These are phyloP conservation scores for Eucommia ulmoides DNA, from an alignment of 257 asterid species.

Conservation along the genomic window DNA sequence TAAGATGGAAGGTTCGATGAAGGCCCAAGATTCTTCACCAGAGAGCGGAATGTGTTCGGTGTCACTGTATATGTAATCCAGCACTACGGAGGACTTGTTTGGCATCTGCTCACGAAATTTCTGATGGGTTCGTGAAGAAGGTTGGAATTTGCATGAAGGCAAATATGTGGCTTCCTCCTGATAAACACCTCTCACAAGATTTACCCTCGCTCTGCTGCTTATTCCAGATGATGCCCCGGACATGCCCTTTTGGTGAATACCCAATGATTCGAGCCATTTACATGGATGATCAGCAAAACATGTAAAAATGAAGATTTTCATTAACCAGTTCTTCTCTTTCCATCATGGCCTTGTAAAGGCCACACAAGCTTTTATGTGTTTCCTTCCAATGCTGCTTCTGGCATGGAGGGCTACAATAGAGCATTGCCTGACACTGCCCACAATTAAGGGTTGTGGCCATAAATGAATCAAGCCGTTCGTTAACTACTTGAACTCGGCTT, in stretches of 20 bases:
- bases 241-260: slow-evolving; percentile 24
- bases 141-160: slow-evolving; percentile 12
- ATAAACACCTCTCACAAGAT: slow-evolving; percentile 11
- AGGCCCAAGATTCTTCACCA: slow-evolving; percentile 18
- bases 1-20: slow-evolving; percentile 18
- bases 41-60: slow-evolving; percentile 28
- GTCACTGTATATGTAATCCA: slow-evolving; percentile 19
- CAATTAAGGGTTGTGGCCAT: slow-evolving; percentile 14
- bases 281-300: slow-evolving; percentile 20
- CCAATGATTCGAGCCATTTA: slow-evolving; percentile 24
- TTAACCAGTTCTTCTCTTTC: slow-evolving; percentile 21
- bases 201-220: slow-evolving; percentile 14
- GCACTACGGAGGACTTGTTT: slow-evolving; percentile 14
- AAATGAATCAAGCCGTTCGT: too few species aligned
- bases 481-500: too few species aligned
- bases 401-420: slow-evolving; percentile 21
- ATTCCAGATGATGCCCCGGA: slow-evolving; percentile 17
- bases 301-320: slow-evolving; percentile 12
- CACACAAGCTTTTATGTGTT: slow-evolving; percentile 14
- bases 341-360: slow-evolving; percentile 27
- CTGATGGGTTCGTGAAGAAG: slow-evolving; percentile 18
- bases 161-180: slow-evolving; percentile 14
- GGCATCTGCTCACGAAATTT: slow-evolving; percentile 17
- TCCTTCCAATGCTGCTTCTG: slow-evolving; percentile 23
- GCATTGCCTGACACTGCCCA: slow-evolving; percentile 15